A percentile compares a stretch with the other conserved stretches of the same genome.
Evolutionary conservation across 225 moss, liverwort and hornwort species (phyloP).

Genomic region (Ulota crispa): DNA sequence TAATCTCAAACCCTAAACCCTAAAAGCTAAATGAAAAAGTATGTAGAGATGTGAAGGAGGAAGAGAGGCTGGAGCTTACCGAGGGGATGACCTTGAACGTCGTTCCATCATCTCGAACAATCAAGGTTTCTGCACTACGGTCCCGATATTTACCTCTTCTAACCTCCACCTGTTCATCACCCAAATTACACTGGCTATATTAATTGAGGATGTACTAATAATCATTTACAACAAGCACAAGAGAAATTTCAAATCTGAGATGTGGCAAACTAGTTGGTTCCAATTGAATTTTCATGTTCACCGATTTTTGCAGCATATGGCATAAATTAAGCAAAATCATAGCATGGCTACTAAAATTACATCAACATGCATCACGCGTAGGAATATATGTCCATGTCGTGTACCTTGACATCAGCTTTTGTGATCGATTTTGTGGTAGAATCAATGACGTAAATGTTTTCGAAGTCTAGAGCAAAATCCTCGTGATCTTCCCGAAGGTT

Average conservation of each 20-base stretch:
- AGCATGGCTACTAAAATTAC: background rate
- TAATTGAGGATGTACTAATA: background rate
- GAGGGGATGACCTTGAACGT: constrained; percentile 75
- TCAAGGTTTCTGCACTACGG: constrained; percentile 69
- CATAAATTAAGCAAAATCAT: background rate
- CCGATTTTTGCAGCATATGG: background rate
- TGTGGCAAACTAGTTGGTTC: background rate
- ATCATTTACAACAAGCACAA: background rate
- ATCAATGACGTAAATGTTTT: constrained; percentile 90
- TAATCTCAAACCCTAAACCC: background rate
- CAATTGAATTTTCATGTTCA: background rate
- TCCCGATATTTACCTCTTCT: constrained; percentile 84
- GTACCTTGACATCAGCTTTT: constrained; percentile 82
- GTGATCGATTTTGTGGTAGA: constrained; percentile 65
- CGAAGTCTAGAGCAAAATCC: constrained; percentile 84
- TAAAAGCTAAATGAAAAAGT: background rate
- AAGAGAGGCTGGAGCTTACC: constrained; percentile 29
- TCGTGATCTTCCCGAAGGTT: constrained; percentile 71
- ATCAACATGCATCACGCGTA: background rate
- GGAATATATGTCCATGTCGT: background rate
- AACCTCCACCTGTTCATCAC: constrained; percentile 66
- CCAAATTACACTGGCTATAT: constrained; percentile 4
- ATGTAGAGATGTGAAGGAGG: background rate
- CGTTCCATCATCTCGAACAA: constrained; percentile 87
- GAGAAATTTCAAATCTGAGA: background rate